Evolutionary conservation across 2,329 filamentous ascomycete species (phyloP).

Genomic region (Nakataea oryzae): DNA sequence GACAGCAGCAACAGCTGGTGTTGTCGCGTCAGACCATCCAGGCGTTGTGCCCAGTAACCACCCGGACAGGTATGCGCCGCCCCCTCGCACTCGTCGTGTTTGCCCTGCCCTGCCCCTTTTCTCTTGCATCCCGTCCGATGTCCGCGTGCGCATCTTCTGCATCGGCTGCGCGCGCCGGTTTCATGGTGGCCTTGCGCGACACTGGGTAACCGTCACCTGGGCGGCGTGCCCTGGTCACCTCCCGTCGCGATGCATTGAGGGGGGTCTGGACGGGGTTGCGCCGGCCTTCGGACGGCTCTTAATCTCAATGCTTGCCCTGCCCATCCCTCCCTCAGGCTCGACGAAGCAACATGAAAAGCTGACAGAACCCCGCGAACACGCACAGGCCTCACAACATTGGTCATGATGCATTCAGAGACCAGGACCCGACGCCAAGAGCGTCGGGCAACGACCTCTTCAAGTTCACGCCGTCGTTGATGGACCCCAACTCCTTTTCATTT

Average conservation of each 20-base stretch:
- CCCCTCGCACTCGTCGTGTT: not conserved
- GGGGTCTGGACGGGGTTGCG: not conserved
- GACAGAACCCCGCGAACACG: constrained; percentile 6
- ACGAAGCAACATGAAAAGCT: not conserved
- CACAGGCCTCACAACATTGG: constrained; percentile 33
- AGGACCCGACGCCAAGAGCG: constrained; percentile 73
- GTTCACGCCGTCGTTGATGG: constrained; percentile 81
- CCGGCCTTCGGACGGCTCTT: not conserved
- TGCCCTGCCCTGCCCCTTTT: not conserved
- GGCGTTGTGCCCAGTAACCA: constrained; percentile 16
- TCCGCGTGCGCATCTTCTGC: not conserved
- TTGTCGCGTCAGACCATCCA: constrained; percentile 20
- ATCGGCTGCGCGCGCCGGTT: not conserved
- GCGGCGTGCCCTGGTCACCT: not conserved
- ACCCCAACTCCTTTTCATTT: constrained; percentile 76
- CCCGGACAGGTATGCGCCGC: constrained; percentile 18
- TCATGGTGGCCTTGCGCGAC: not conserved
- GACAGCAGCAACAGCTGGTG: constrained; percentile 28
- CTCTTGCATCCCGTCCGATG: not conserved
- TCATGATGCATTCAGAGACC: constrained; percentile 47
- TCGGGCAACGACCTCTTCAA: constrained; percentile 67
- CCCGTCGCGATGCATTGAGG: no score
- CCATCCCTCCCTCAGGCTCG: no score
- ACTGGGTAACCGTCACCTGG: not conserved
- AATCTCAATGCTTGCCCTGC: not conserved